Evolutionary conservation across 805 yeast species (phyloP), one percentile per base, ranked within the genome.

Genomic region (Cyberlindnera misumaiensis): DNA sequence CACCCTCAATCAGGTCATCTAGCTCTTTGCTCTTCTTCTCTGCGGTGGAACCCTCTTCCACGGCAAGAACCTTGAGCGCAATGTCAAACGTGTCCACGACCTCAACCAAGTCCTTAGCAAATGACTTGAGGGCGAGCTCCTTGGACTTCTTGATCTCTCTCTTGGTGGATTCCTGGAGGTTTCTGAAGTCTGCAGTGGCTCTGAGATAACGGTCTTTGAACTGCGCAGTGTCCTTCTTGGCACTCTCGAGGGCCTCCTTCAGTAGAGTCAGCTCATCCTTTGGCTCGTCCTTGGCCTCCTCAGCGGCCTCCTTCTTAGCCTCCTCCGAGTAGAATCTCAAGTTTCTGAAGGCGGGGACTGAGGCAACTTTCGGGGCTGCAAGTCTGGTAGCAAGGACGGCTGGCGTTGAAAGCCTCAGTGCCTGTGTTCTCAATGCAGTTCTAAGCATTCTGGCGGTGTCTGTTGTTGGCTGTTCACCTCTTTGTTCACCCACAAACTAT

Each of bases 1-100:
- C 75, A 51, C 77, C 77, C 24, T 72, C 75, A 42, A 67, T 65
- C 46, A 72, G 59, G 54, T 67, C 70, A 45, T 67, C 67, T 40
- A 72, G 65, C 53, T 69, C 75, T 17, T 48, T 52, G 35, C 58
- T 58, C 44, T 51, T 48, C 41, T 49, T 49, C 20, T 43, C 49
- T 2, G 49, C 40, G 13, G 42, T 40, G 12, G 62, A 59, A 17
- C 42, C 42, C 27, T 45, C 52, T 36, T 52, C 56, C 35, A 44
- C 34, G 34, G 49, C 52, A 27, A 55, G 38, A 4, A 57, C 48
- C 38, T 46, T 51, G 36, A 55, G 32, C 11, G 58, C 59, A 29
- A 53, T 54, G 36, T 54, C 58, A 35, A 55, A 55, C 39, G 56
- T 55, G 43, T 55, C 59, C 22, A 51, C 51, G 16, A 50, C 48